Evolutionary conservation across 176 grass and related monocot genomes (phyloP).

Genomic region (Triticum timopheevii): DNA sequence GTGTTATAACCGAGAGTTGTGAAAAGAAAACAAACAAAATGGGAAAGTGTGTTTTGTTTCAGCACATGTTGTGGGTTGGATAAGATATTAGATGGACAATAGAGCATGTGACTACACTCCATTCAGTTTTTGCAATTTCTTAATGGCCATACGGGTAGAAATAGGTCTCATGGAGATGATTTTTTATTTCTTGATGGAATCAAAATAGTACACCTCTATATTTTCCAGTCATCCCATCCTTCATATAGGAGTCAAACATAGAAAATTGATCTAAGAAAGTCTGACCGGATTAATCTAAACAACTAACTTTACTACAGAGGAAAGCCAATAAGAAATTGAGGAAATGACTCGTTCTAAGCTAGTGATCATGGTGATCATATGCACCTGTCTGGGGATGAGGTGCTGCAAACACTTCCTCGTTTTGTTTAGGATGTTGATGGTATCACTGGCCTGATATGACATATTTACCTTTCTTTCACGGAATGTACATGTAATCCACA

Average conservation of each 20-base stretch:
- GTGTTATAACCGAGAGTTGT: not conserved
- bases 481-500: not conserved
- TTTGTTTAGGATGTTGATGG: not conserved
- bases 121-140: not conserved
- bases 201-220: not conserved
- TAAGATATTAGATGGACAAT: not conserved
- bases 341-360: too few relatives aligned
- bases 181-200: not conserved
- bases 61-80: not conserved
- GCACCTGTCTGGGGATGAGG: not conserved
- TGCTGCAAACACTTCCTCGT: too few relatives aligned
- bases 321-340: too few relatives aligned
- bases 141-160: not conserved
- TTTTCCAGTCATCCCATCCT: not conserved
- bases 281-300: not conserved
- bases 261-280: not conserved
- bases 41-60: not conserved
- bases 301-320: not conserved
- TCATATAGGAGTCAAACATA: not conserved
- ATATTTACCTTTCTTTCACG: not conserved
- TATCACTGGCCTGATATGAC: not conserved
- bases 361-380: not conserved
- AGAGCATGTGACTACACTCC: not conserved
- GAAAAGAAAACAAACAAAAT: not conserved
- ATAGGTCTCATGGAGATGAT: not conserved